Evolutionary conservation across 2,329 filamentous ascomycete genomes (phyloP).

Genomic region (Aspergillus novofumigatus): DNA sequence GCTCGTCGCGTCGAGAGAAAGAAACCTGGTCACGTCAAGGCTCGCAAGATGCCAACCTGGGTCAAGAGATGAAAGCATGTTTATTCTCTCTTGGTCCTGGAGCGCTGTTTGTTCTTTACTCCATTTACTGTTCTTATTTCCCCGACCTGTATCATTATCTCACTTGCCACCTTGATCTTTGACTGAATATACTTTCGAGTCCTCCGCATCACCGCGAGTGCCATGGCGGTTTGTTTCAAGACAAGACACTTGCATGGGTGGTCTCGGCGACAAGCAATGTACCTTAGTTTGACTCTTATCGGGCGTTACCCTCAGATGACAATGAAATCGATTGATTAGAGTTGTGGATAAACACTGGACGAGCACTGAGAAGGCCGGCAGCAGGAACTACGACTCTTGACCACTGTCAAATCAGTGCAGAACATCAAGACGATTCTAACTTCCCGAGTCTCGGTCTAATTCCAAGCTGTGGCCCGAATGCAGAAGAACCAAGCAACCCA

Average conservation of each 20-base stretch:
- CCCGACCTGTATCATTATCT: constrained; percentile 17
- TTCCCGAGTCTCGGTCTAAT: background rate
- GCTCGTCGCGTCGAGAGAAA: constrained; percentile 92
- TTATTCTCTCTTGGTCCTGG: constrained; percentile 23
- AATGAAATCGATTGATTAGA: background rate
- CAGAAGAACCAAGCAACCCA: background rate
- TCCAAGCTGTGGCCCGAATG: background rate
- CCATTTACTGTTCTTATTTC: constrained; percentile 8
- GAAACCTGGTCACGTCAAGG: constrained; percentile 94
- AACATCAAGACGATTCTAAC: background rate
- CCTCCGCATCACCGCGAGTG: constrained; percentile 12
- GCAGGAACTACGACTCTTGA: background rate
- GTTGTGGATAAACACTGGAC: background rate
- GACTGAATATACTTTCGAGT: constrained; percentile 16
- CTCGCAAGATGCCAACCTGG: constrained; percentile 97
- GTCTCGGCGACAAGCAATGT: background rate
- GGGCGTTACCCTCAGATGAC: background rate
- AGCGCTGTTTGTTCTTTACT: constrained; percentile 20
- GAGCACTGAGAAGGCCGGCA: no score
- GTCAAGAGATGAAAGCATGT: constrained; percentile 65
- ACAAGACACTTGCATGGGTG: constrained; percentile 9
- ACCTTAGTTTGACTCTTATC: background rate
- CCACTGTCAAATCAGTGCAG: background rate
- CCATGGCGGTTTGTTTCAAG: constrained; percentile 15
- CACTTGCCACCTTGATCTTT: constrained; percentile 11